Conservation (phyloP, 1,284 basidiomycete species). For the Flammula alnicola region DNA sequence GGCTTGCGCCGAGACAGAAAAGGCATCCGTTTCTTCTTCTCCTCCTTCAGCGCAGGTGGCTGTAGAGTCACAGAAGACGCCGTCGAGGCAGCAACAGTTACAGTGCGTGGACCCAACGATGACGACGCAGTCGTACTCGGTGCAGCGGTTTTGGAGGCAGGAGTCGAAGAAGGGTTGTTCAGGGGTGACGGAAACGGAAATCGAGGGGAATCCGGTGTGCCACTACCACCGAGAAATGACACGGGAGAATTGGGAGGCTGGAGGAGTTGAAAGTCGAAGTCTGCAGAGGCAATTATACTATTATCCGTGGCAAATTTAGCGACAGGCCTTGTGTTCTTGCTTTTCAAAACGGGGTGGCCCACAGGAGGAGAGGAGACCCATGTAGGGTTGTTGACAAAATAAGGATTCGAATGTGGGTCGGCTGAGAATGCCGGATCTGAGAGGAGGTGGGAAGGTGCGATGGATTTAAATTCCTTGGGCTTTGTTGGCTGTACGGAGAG, state of each 20-base stretch:
- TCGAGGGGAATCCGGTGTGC: constrained; percentile 8
- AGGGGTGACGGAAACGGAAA: constrained; percentile 15
- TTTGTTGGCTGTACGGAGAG: constrained; percentile 14
- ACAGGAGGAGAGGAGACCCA: constrained; percentile 30
- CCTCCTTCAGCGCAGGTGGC: constrained; percentile 12
- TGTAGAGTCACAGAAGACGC: constrained; percentile 6
- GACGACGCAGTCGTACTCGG: constrained; percentile 4
- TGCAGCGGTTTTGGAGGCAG: constrained; percentile 4
- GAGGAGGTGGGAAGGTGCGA: constrained; percentile 30
- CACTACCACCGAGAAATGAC: constrained; percentile 23
- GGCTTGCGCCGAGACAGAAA: constrained; percentile 28
- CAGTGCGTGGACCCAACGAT: background rate
- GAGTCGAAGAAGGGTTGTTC: constrained; percentile 3
- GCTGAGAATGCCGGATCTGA: constrained; percentile 61
- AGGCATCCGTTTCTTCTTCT: constrained; percentile 25
- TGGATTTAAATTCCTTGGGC: constrained; percentile 16
- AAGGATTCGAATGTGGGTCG: constrained; percentile 53
- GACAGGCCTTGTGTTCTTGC: constrained; percentile 18
- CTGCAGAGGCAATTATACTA: constrained; percentile 12
- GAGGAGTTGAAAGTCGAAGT: constrained; percentile 29
- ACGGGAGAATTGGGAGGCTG: constrained; percentile 39
- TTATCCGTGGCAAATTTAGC: constrained; percentile 8
- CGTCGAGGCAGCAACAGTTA: background rate
- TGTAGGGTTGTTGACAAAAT: constrained; percentile 36
- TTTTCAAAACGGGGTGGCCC: constrained; percentile 34